Conservation (phyloP, 2,329 filamentous ascomycete genomes). For the Calonectria pteridis region DNA sequence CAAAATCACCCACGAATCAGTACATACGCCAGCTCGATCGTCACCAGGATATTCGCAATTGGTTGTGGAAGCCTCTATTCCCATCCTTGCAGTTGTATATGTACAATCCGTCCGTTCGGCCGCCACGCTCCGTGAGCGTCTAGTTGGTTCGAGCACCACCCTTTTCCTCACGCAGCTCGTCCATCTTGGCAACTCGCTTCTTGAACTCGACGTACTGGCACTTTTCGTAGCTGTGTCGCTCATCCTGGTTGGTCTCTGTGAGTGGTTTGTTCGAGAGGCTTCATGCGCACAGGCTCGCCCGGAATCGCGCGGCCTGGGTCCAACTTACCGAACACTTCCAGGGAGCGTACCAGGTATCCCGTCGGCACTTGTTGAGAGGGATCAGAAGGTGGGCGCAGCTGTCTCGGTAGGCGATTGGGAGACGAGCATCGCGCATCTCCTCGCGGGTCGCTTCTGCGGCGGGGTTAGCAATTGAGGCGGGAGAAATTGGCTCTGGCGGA, state of each 20-base stretch:
- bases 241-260: constrained; percentile 71
- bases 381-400: constrained; percentile 96
- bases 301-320: not conserved
- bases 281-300: not conserved
- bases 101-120: constrained; percentile 45
- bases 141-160: constrained; percentile 88
- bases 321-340: constrained; percentile 95
- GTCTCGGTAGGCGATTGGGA: constrained; percentile 93
- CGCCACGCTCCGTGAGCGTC: constrained; percentile 35
- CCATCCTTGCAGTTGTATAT: constrained; percentile 47
- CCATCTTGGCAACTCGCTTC: constrained; percentile 98
- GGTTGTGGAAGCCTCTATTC: constrained; percentile 44
- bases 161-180: constrained; percentile 91
- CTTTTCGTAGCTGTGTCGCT: constrained; percentile 98
- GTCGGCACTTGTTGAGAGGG: constrained; percentile 93
- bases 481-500: constrained; percentile 24
- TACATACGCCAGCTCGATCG: constrained; percentile 22
- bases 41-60: constrained; percentile 38
- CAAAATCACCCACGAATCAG: not conserved
- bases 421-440: constrained; percentile 91
- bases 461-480: constrained; percentile 38
- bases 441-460: constrained; percentile 80
- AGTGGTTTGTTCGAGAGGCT: constrained; percentile 29
- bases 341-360: constrained; percentile 91
- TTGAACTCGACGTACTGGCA: constrained; percentile 99